Evolutionary conservation across 169 alveolate species (phyloP).

Genomic region (Babesia ovata): DNA sequence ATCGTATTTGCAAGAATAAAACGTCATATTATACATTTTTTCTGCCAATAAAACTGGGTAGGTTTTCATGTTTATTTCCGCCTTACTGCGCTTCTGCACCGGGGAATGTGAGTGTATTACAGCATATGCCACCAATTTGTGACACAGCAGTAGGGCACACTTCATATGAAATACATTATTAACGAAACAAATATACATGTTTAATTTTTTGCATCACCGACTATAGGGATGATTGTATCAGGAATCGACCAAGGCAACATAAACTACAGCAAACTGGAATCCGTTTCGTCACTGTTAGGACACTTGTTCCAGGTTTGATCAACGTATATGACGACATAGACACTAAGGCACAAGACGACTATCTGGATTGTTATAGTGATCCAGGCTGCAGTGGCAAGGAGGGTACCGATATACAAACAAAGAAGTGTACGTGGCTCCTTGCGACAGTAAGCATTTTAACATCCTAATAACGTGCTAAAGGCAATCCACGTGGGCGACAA

Average conservation of each 20-base stretch:
- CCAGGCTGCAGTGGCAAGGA: conserved; percentile 71
- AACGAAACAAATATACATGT: too few species aligned
- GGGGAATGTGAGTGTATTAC: background rate
- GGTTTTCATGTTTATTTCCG: background rate
- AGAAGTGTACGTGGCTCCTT: conserved; percentile 77
- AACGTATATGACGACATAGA: background rate
- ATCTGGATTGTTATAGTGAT: conserved; percentile 72
- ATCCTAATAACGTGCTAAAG: conserved; percentile 32
- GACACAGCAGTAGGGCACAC: too few species aligned
- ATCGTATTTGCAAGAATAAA: conserved; percentile 68
- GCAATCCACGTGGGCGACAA: conserved; percentile 68
- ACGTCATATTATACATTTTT: conserved; percentile 77
- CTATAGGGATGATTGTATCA: conserved; percentile 72
- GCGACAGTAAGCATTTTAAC: conserved; percentile 49
- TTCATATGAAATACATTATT: too few species aligned
- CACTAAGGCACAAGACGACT: conserved; percentile 77
- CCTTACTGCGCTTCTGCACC: background rate
- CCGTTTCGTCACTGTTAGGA: conserved; percentile 71
- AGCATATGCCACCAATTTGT: background rate
- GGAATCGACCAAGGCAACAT: conserved; percentile 68
- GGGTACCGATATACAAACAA: conserved; percentile 79
- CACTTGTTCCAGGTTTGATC: conserved; percentile 72
- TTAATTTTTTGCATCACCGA: too few species aligned
- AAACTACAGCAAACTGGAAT: conserved; percentile 68
- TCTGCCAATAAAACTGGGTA: conserved; percentile 77